Conservation (phyloP, 306 rosid species). For the Vicia faba region DNA sequence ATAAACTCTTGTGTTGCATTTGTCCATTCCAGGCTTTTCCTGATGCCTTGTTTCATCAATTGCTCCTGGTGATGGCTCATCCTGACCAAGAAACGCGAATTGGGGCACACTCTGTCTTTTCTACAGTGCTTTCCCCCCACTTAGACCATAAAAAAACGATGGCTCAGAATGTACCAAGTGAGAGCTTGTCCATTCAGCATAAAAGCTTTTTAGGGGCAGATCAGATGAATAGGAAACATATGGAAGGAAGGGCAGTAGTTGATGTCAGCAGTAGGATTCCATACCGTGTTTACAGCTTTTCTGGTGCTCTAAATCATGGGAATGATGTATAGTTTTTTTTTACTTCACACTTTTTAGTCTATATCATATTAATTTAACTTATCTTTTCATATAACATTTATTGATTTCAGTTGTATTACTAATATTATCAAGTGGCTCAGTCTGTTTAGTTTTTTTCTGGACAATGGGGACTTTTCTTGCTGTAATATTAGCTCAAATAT, state of each 20-base stretch:
- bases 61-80: slow-evolving; percentile 87
- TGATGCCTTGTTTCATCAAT: slow-evolving; percentile 89
- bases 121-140: slow-evolving; percentile 64
- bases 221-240: slow-evolving; percentile 36
- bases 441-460: slow-evolving; percentile 1
- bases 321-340: slow-evolving; percentile 54
- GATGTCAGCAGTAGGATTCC: slow-evolving; percentile 38
- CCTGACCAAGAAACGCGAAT: slow-evolving; percentile 81
- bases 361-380: slow-evolving; percentile 5
- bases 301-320: slow-evolving; percentile 52
- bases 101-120: slow-evolving; percentile 80
- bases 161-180: slow-evolving; percentile 42
- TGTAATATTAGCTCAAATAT: slow-evolving; percentile 32
- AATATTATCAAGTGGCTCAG: neutral
- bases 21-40: slow-evolving; percentile 74
- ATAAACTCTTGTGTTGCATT: slow-evolving; percentile 30
- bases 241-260: slow-evolving; percentile 44
- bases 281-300: slow-evolving; percentile 44
- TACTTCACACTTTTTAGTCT: slow-evolving; percentile 10
- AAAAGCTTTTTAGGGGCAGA: slow-evolving; percentile 43
- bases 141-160: slow-evolving; percentile 48
- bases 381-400: slow-evolving; percentile 10
- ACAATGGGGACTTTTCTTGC: slow-evolving; percentile 12
- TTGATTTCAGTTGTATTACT: slow-evolving; percentile 23
- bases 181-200: slow-evolving; percentile 51